A percentile compares a stretch with the other conserved stretches of the same genome.
These are phyloP conservation scores for Penicillium griseofulvum DNA, from an alignment of 2,329 filamentous ascomycete species.

Conservation along the genomic window DNA sequence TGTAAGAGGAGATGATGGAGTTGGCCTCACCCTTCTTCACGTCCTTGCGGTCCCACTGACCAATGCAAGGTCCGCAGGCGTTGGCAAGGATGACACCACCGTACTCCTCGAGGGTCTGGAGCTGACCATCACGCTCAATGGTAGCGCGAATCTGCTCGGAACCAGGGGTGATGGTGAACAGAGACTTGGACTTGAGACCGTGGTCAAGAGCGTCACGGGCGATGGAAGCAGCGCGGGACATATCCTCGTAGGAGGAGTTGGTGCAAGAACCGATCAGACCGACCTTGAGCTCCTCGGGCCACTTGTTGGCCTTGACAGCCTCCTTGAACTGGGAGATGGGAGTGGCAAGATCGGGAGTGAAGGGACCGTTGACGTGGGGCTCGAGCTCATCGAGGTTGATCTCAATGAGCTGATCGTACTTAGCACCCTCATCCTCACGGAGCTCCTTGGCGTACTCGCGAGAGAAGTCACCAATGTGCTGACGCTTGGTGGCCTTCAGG, in stretches of 20 bases:
- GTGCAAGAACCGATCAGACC: constrained; percentile 98
- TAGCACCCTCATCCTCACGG: constrained; percentile 79
- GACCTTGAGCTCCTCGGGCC: constrained; percentile 95
- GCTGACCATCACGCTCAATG: constrained; percentile 83
- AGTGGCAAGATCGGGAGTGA: constrained; percentile 96
- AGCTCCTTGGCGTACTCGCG: constrained; percentile 82
- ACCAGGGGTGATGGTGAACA: constrained; percentile 93
- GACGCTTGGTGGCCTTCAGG: constrained; percentile 84
- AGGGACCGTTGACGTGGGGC: constrained; percentile 97
- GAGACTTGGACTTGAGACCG: constrained; percentile 87
- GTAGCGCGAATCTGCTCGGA: constrained; percentile 96
- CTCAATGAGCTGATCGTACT: constrained; percentile 95
- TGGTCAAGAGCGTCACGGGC: constrained; percentile 87
- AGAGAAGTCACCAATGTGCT: constrained; percentile 85
- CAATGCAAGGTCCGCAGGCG: constrained; percentile 88
- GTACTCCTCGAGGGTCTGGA: constrained; percentile 93
- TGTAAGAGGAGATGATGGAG: constrained; percentile 98
- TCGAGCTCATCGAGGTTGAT: constrained; percentile 94
- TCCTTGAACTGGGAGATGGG: constrained; percentile 97
- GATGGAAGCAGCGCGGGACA: constrained; percentile 89
- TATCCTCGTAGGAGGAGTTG: constrained; percentile 85
- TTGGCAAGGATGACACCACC: constrained; percentile 93
- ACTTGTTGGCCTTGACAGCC: constrained; percentile 88
- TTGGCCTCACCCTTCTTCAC: constrained; percentile 94
- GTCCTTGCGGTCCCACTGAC: constrained; percentile 91